Evolutionary conservation across 192 early-diverging fungal genomes (phyloP).

Genomic region (Gamsiella multidivaricata): DNA sequence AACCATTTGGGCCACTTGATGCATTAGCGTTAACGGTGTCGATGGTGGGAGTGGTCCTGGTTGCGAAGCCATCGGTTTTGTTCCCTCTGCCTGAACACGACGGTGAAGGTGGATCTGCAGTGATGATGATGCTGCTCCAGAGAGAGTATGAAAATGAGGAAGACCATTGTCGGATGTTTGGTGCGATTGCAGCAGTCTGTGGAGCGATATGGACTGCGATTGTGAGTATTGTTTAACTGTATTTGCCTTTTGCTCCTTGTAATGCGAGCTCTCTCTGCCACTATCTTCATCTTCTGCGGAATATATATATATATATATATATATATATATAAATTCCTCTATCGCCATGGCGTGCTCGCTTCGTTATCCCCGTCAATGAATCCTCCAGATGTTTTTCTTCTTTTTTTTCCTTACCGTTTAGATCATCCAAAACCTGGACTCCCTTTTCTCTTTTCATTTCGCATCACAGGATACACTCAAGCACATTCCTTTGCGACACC

Average conservation of each 20-base stretch:
- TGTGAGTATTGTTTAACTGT: too few species aligned
- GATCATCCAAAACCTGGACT: background rate
- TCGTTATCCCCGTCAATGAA: too few species aligned
- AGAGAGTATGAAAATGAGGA: conserved; percentile 9
- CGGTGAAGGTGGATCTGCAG: too few species aligned
- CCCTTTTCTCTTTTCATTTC: background rate
- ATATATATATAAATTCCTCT: too few species aligned
- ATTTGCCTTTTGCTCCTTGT: too few species aligned
- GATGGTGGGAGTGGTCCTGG: conserved; percentile 71
- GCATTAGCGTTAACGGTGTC: conserved; percentile 62
- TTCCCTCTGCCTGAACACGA: conserved; percentile 36
- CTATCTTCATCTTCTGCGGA: too few species aligned
- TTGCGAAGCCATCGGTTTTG: conserved; percentile 67
- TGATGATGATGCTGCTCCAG: conserved; percentile 12
- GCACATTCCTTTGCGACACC: background rate
- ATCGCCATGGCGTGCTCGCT: too few species aligned
- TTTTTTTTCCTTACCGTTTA: background rate
- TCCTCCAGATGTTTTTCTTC: too few species aligned
- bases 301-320: too few species aligned
- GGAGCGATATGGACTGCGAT: conserved; percentile 50
- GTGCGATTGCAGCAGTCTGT: conserved; percentile 27
- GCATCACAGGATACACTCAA: too few species aligned
- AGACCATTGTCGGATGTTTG: conserved; percentile 17
- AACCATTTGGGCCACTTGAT: conserved; percentile 72
- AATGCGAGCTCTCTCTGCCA: too few species aligned